Percentiles rank a stretch among this genome's conserved stretches.
These are phyloP conservation scores for Stephania cephalantha DNA, from an alignment of 164 flowering plant species.

Conservation along the genomic window DNA sequence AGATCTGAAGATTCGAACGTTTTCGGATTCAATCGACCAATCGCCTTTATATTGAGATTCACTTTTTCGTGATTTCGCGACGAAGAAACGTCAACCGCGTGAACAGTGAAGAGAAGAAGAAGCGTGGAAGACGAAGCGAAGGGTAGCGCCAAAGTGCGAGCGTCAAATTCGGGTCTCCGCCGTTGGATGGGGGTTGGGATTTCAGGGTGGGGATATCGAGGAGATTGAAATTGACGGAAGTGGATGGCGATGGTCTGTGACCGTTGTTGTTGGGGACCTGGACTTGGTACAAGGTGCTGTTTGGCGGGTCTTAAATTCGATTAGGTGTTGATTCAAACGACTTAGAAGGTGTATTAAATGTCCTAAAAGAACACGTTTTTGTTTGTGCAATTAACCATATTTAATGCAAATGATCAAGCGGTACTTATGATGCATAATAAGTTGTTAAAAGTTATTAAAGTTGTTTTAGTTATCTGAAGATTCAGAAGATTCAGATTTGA, in stretches of 20 bases:
- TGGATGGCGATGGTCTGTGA: not conserved
- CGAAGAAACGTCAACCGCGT: not conserved
- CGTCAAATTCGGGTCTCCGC: not conserved
- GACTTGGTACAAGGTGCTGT: not conserved
- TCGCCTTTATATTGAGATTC: not conserved
- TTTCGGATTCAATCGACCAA: not conserved
- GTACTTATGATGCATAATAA: too few species aligned
- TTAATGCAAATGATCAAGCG: too few species aligned
- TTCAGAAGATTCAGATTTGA: too few species aligned
- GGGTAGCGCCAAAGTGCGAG: not conserved
- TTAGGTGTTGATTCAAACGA: too few species aligned
- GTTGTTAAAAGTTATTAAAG: too few species aligned
- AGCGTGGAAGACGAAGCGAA: not conserved
- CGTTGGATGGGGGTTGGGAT: not conserved
- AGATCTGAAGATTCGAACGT: slow-evolving; percentile 2
- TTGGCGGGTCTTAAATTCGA: too few species aligned
- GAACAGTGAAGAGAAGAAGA: not conserved
- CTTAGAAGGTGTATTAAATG: too few species aligned
- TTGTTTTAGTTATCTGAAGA: too few species aligned
- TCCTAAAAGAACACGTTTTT: too few species aligned
- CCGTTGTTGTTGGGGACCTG: not conserved
- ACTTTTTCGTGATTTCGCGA: not conserved
- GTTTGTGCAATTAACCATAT: too few species aligned
- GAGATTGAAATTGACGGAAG: not conserved
- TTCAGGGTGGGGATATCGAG: not conserved